Percentiles rank a stretch among this genome's conserved stretches.
Evolutionary conservation across 345 rosid species (phyloP).

Genomic region (Eutrema yunnanense): DNA sequence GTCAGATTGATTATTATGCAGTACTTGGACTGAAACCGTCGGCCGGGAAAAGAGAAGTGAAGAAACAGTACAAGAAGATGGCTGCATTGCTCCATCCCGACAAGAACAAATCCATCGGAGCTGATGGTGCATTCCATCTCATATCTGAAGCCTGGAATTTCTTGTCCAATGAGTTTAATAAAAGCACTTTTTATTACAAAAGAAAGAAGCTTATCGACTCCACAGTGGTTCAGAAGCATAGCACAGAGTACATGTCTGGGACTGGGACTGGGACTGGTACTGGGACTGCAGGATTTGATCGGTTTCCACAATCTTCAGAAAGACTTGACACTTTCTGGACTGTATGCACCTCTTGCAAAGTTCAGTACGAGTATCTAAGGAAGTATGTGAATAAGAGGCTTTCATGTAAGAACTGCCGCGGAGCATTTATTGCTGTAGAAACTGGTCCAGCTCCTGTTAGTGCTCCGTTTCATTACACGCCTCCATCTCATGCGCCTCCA

Average conservation of each 20-base stretch:
- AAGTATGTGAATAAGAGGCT: conserved; percentile 95
- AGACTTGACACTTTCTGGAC: conserved; percentile 96
- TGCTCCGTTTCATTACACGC: conserved; percentile 67
- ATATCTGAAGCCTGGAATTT: conserved; percentile 90
- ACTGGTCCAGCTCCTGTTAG: conserved; percentile 78
- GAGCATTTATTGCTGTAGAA: conserved; percentile 78
- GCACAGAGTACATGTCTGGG: conserved; percentile 46
- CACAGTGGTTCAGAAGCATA: conserved; percentile 29
- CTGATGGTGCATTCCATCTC: conserved; percentile 95
- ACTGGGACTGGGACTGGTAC: background rate
- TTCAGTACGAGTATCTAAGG: conserved; percentile 93
- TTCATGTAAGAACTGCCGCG: conserved; percentile 98
- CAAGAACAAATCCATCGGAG: conserved; percentile 70
- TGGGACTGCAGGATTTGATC: conserved; percentile 33
- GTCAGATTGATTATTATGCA: conserved; percentile 71
- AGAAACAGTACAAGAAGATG: conserved; percentile 88
- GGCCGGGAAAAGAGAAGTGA: conserved; percentile 75
- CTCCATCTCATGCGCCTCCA: conserved; percentile 40
- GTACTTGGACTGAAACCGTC: conserved; percentile 91
- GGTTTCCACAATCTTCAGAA: conserved; percentile 45
- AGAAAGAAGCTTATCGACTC: conserved; percentile 61
- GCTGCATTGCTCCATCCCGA: conserved; percentile 95
- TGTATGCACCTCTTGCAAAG: conserved; percentile 95
- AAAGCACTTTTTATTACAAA: conserved; percentile 55
- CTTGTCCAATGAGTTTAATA: conserved; percentile 62